These are phyloP conservation scores for Cladosporium sp. DNA, from an alignment of 2,329 filamentous ascomycete species.

Conservation along the genomic window DNA sequence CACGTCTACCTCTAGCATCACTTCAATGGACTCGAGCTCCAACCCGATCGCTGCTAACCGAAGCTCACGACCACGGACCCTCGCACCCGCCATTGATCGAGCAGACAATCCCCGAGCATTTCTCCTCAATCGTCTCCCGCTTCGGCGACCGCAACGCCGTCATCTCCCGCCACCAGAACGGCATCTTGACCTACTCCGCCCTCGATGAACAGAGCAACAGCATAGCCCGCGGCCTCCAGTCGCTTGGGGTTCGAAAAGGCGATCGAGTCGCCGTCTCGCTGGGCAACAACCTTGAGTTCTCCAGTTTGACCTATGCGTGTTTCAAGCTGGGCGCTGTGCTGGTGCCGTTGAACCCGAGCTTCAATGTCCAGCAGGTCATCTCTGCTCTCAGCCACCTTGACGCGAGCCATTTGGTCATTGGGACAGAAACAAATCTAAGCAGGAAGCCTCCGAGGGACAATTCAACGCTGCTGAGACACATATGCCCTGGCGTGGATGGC, in stretches of 20 bases:
- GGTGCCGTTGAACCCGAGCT: constrained; percentile 85
- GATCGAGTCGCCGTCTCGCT: constrained; percentile 80
- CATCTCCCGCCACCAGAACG: constrained; percentile 56
- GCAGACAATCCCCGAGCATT: constrained; percentile 67
- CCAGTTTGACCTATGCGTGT: constrained; percentile 76
- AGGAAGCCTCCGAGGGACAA: constrained; percentile 57
- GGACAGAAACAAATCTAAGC: constrained; percentile 79
- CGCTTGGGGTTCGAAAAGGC: constrained; percentile 69
- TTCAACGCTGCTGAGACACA: constrained; percentile 48
- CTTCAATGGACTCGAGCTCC: neutral
- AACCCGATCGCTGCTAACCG: constrained; percentile 20
- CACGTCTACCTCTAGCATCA: neutral
- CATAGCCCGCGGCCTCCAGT: constrained; percentile 62
- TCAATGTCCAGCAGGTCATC: constrained; percentile 71
- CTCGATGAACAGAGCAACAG: constrained; percentile 72
- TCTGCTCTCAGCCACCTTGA: constrained; percentile 71
- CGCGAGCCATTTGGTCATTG: constrained; percentile 70
- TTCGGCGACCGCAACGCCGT: constrained; percentile 61
- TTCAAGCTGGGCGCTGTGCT: constrained; percentile 93
- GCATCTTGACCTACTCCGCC: constrained; percentile 62
- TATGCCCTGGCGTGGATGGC: constrained; percentile 20
- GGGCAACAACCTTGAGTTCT: constrained; percentile 80
- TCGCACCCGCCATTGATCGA: constrained; percentile 58
- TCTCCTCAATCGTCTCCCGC: constrained; percentile 56
- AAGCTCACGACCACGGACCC: constrained; percentile 26